Conservation (phyloP, 768 basidiomycete genomes). For the Lentinula detonsa region DNA sequence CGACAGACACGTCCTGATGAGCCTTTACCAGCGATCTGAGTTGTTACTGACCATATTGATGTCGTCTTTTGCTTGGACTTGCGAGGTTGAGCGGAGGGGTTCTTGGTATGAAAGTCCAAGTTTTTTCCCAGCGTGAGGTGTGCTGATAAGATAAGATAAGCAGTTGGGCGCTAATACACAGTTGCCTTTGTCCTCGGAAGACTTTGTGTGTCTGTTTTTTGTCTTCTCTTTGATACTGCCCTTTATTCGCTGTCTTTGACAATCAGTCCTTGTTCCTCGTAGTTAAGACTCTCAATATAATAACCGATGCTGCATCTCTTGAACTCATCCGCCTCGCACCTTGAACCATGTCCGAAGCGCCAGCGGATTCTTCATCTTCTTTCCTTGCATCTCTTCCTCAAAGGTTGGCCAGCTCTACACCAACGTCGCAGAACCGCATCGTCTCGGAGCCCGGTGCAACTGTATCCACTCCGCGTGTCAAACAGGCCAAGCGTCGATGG, state of each 20-base stretch:
- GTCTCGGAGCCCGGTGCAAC: not conserved
- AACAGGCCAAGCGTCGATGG: not conserved
- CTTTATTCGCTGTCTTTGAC: not conserved
- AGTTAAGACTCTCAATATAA: not conserved
- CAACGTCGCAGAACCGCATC: not conserved
- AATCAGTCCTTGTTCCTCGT: not conserved
- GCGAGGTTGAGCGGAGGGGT: slow-evolving; percentile 1
- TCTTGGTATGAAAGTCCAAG: not conserved
- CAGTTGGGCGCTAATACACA: not conserved
- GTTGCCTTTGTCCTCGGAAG: not conserved
- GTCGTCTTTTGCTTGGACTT: slow-evolving; percentile 13
- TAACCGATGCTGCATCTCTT: not conserved
- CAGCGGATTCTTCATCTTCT: not conserved
- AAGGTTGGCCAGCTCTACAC: not conserved
- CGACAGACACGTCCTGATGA: not conserved
- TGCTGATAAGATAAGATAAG: not conserved
- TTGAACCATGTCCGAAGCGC: not conserved
- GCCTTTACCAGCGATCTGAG: not conserved
- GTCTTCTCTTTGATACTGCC: not conserved
- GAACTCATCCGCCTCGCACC: not conserved
- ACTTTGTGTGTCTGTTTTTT: not conserved
- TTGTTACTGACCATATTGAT: slow-evolving; percentile 41
- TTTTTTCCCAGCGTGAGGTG: not conserved
- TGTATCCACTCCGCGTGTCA: not conserved
- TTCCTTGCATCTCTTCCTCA: not conserved